Base-by-base conservation (phyloP, 2,329 filamentous ascomycete genomes). In the Xylaria arbuscula region DNA sequence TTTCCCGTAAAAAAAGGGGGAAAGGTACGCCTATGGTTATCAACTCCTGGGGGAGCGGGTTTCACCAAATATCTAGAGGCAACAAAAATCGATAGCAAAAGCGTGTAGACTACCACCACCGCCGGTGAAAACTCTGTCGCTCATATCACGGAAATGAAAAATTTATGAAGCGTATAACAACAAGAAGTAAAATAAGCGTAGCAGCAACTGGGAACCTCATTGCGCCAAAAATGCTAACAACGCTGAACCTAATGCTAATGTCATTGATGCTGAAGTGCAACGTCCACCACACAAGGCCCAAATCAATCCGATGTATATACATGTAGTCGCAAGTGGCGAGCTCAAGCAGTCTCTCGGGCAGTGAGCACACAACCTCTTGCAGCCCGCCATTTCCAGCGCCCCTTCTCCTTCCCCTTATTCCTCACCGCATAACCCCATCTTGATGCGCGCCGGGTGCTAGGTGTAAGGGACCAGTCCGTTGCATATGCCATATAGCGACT, bases 381-480 rank as follows among this genome's bases (percentile, higher is more conserved):
- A 10, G 51, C 32, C 60, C 28, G 28, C 55, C 13, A 13, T 48
- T 32, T 9, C 9, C 34, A 47, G 38, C 32, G 6, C 17, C 19
- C 22, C 38, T 34, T 32, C 45, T 55, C 32, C 22, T 10, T 9
- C 57, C 40, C 10, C 19, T 54, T 17, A n/a, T n/a, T 42, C 54
- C 15, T 11, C 24, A 34, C 9, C 22, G 19, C 19, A 24, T 38
- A 50, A 47, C 19, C 45, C 28, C n/a, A n/a, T 54, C 62, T 60
- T 64, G 45, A 65, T 66, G 40, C n/a, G 38, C 32, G 60, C 67
- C 69, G 56, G 65, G 61, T 61, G 71, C 70, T 70, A 60, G 62
- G 72, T 67, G 66, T 69, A 64, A 72, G 74, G 71, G 69, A 72
- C 74, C 72, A 74, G 64, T 73, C 73, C 72, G 69, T 63, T 70